Conservation (phyloP, 768 basidiomycete species). For the Tricholoma hemisulphureum region DNA sequence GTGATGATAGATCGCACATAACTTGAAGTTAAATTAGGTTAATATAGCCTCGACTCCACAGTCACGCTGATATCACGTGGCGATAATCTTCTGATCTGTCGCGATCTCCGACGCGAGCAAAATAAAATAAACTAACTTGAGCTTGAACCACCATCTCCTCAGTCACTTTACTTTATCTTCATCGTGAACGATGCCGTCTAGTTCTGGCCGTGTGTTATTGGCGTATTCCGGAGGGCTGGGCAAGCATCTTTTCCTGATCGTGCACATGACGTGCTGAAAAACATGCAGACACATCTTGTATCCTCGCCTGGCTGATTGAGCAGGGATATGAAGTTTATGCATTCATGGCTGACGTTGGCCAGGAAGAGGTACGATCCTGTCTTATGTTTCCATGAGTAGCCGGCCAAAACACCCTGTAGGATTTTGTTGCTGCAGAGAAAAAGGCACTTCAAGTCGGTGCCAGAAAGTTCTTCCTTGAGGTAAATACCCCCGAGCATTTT, state of each 20-base stretch:
- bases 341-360: slow-evolving; percentile 95
- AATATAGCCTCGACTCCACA: too few species aligned
- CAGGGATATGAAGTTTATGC: slow-evolving; percentile 96
- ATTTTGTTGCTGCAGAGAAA: slow-evolving; percentile 86
- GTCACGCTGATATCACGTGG: neutral
- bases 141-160: neutral
- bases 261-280: slow-evolving; percentile 11
- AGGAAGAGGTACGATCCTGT: slow-evolving; percentile 65
- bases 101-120: too few species aligned
- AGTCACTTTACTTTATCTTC: neutral
- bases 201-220: slow-evolving; percentile 83
- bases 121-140: too few species aligned
- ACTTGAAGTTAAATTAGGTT: too few species aligned
- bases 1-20: too few species aligned
- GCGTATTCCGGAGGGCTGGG: slow-evolving; percentile 99
- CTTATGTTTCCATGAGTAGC: neutral
- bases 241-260: slow-evolving; percentile 40
- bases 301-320: slow-evolving; percentile 98
- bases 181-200: slow-evolving; percentile 42
- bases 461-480: slow-evolving; percentile 93
- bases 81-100: neutral
- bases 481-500: slow-evolving; percentile 23
- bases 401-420: slow-evolving; percentile 46
- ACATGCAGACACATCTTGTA: slow-evolving; percentile 90
- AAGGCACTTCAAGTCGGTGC: slow-evolving; percentile 92